Percentiles rank a stretch among this genome's conserved stretches.
Evolutionary conservation across 2,329 filamentous ascomycete species (phyloP).

Genomic region (Beauveria scarabaeidicola): DNA sequence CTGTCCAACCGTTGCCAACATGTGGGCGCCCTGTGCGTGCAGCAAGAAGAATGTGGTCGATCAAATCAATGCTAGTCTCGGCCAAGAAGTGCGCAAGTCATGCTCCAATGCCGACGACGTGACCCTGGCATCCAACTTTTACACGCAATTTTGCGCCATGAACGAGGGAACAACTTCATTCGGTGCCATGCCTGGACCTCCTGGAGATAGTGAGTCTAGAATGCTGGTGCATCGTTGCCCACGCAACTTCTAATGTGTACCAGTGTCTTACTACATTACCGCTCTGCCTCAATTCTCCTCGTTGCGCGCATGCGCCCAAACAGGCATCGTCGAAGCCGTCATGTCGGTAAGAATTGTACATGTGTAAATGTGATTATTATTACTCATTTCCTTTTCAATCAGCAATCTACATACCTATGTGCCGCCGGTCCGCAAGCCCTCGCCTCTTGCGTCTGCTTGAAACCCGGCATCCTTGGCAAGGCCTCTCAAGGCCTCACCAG

Average conservation of each 20-base stretch:
- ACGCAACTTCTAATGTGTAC: neutral
- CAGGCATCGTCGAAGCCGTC: constrained; percentile 20
- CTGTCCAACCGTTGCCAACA: constrained; percentile 25
- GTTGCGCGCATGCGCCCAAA: constrained; percentile 32
- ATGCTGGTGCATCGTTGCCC: neutral
- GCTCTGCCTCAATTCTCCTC: constrained; percentile 32
- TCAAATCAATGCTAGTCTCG: constrained; percentile 35
- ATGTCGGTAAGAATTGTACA: neutral
- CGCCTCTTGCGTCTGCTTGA: constrained; percentile 39
- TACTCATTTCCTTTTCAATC: neutral
- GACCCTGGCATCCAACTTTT: constrained; percentile 36
- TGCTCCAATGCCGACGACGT: constrained; percentile 34
- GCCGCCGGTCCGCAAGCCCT: constrained; percentile 34
- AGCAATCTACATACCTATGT: constrained; percentile 22
- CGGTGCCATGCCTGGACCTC: constrained; percentile 31
- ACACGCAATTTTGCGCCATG: constrained; percentile 38
- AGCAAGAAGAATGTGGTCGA: constrained; percentile 26
- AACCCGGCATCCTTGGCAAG: constrained; percentile 29
- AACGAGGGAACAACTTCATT: constrained; percentile 35
- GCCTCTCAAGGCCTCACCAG: constrained; percentile 31
- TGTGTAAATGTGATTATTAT: too few species aligned
- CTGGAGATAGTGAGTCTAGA: constrained; percentile 35
- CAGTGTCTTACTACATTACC: constrained; percentile 41
- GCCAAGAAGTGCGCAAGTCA: constrained; percentile 26
- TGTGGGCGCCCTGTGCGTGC: constrained; percentile 39